phyloP scores from a whole-genome alignment of 140 eudicot species.

The Oenanthe javanica region DNA sequence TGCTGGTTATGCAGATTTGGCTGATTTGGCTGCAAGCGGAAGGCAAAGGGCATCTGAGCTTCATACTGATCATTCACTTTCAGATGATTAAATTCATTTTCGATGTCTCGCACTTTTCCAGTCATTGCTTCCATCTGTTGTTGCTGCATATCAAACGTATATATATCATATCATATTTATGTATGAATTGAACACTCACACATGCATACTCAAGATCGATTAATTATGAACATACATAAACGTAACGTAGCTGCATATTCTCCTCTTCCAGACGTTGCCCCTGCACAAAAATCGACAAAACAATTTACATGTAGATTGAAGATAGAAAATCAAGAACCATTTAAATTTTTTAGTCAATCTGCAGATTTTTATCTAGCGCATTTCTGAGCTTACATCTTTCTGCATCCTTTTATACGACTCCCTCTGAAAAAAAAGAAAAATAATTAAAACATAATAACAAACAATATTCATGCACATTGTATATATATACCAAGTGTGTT shows the following conservation, averaged over 20 bases:
- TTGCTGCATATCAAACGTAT: conserved; percentile 4
- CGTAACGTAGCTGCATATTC: conserved; percentile 29
- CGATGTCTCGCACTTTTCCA: conserved; percentile 16
- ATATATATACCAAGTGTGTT: too few relatives aligned
- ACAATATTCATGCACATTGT: neutral
- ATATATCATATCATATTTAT: neutral
- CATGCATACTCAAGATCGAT: neutral
- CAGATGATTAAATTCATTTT: conserved; percentile 17
- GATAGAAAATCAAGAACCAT: neutral
- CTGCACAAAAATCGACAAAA: conserved; percentile 11
- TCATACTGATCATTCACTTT: conserved; percentile 26
- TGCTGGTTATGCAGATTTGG: conserved; percentile 37
- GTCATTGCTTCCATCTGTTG: conserved; percentile 22
- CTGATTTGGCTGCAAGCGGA: conserved; percentile 49
- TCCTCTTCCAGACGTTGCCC: conserved; percentile 46
- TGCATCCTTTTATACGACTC: conserved; percentile 31
- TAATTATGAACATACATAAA: conserved; percentile 13
- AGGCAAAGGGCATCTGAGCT: conserved; percentile 40
- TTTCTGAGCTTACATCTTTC: conserved; percentile 34
- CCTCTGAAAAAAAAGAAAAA: conserved; percentile 20
- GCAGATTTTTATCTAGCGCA: neutral
- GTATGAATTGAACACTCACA: neutral
- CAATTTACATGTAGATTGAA: neutral
- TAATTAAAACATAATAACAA: neutral
- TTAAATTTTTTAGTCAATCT: neutral